Conservation (phyloP, 1,284 basidiomycete genomes). For the Porphyrellus sp. region DNA sequence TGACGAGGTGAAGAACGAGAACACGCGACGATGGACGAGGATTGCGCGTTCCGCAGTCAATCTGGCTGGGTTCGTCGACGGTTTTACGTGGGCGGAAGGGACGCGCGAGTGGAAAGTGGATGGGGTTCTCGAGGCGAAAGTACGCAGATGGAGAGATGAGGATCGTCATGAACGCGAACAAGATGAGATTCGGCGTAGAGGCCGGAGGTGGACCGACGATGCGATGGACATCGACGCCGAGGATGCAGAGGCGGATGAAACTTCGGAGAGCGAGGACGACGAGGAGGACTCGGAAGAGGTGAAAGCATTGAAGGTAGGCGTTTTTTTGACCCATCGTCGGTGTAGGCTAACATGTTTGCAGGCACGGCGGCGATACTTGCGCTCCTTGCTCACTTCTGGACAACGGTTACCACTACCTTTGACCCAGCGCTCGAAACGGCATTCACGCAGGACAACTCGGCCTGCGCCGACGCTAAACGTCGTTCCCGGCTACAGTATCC, state of each 20-base stretch:
- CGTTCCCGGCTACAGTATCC: constrained; percentile 82
- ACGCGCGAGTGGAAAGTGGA: constrained; percentile 65
- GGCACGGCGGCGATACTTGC: constrained; percentile 67
- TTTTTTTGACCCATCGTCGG: background rate
- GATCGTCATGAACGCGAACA: constrained; percentile 61
- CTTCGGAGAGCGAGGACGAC: constrained; percentile 52
- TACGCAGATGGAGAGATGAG: constrained; percentile 68
- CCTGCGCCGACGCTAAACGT: constrained; percentile 51
- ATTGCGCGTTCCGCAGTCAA: constrained; percentile 70
- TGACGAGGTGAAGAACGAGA: constrained; percentile 25
- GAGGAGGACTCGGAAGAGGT: constrained; percentile 72
- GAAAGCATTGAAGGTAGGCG: constrained; percentile 67
- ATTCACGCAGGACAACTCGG: constrained; percentile 31
- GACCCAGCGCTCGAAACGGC: constrained; percentile 37
- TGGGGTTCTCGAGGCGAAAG: constrained; percentile 67
- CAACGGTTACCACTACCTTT: constrained; percentile 36
- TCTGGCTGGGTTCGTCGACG: constrained; percentile 70
- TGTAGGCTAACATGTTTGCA: constrained; percentile 32
- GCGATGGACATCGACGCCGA: constrained; percentile 68
- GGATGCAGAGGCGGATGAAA: constrained; percentile 35
- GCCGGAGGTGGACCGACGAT: constrained; percentile 62
- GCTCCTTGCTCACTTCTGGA: constrained; percentile 51
- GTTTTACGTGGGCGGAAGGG: constrained; percentile 66
- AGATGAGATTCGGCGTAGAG: constrained; percentile 60
- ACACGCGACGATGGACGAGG: constrained; percentile 65